A percentile compares a stretch with the other conserved stretches of the same genome.
These are phyloP conservation scores for Metrosideros polymorpha DNA, from an alignment of 441 rosid species.

Conservation along the genomic window DNA sequence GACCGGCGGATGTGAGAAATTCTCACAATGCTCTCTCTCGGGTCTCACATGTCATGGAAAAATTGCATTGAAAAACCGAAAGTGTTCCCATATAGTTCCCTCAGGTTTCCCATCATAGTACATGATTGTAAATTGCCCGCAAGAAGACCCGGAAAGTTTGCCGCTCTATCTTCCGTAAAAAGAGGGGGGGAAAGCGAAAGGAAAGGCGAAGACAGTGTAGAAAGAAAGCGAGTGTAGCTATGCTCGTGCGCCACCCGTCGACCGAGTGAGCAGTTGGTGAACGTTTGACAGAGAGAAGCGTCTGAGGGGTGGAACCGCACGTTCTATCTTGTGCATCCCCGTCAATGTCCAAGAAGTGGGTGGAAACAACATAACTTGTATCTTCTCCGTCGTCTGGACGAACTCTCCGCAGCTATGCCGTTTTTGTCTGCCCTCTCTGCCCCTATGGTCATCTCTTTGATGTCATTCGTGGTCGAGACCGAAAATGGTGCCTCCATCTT, in stretches of 20 bases:
- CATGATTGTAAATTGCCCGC: background rate
- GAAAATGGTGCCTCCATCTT: conserved; percentile 7
- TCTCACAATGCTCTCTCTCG: no score
- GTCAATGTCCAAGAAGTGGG: background rate
- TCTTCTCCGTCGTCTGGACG: conserved; percentile 9
- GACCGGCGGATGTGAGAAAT: no score
- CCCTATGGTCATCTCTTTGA: background rate
- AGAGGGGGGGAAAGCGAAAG: background rate
- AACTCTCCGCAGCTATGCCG: conserved; percentile 10
- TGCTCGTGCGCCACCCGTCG: background rate
- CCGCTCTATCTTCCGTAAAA: background rate
- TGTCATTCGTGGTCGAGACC: conserved; percentile 3
- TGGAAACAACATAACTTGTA: conserved; percentile 37
- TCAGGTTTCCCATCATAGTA: background rate
- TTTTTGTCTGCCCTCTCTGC: conserved; percentile 14
- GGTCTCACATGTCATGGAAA: background rate
- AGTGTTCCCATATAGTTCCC: background rate
- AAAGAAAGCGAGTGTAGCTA: background rate
- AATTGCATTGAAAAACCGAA: background rate
- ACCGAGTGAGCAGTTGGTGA: background rate
- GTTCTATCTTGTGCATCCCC: background rate
- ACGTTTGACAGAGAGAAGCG: background rate
- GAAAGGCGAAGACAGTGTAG: background rate
- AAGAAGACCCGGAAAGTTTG: background rate
- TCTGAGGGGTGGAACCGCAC: background rate